Evolutionary conservation across 139 green algal genomes (phyloP), one percentile per base, ranked within the genome.

Genomic region (Micractinium sp.): DNA sequence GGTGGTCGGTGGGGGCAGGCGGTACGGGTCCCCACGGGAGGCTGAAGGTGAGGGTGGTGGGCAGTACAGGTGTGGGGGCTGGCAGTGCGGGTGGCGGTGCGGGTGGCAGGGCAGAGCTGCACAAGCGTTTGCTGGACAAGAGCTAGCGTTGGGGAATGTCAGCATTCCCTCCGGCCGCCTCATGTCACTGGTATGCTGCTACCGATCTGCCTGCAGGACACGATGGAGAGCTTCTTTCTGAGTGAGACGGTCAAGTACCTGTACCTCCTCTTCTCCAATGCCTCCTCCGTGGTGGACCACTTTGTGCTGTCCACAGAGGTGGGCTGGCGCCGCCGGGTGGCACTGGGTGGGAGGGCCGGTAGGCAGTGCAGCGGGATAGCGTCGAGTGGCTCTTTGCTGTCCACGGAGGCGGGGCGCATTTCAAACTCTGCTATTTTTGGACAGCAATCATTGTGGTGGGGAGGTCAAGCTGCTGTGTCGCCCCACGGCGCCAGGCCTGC

Each of bases 171-270:
- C 5, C 29, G 29, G 47, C 7, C 1, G 13, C 33, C 18, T 39
- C 33, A 36, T n/a, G 12, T 38, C 76, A 20, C 19, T 33, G 67
- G 18, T n/a, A 1, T 33, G 12, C 31, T 20, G 71, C 71, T 16
- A 22, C 71, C 19, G 1, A 47, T 16, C 60, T 19, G 4, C 19
- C 90, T 96, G 82, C 93, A 95, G 36, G 97, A 99, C 91, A 92
- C 95, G 33, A 97, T 97, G 96, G 95, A 99, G 91, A 94, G 82
- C 53, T 99, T 98, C 93, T 99, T 99, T 76, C 92, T 99, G 39
- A 91, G 92, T 1, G 97, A 99, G 85, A 99, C 97, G 0, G 69
- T 94, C 80, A 99, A 98, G 94, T 98, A 98, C 92, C 92, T 98
- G 60, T 97, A 94, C 90, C 93, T 99, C 27, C 92, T 94, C 31